phyloP scores from a whole-genome alignment of 768 basidiomycete species.

The Naganishia antarctica region DNA sequence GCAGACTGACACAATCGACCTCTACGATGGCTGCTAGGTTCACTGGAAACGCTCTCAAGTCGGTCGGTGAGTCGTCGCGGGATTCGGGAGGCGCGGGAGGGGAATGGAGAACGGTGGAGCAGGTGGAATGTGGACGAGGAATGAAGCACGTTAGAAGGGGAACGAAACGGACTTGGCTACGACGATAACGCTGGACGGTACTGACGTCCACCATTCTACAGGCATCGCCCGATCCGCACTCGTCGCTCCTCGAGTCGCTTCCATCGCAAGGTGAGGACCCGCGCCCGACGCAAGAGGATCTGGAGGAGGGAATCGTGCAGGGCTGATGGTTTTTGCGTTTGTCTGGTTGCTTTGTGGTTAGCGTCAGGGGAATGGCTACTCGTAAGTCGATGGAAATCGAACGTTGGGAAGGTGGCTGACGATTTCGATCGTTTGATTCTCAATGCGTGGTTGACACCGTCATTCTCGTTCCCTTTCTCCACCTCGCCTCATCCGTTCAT shows the following conservation, averaged over 20 bases:
- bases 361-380: conserved; percentile 30
- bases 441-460: no score
- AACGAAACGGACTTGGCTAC: neutral
- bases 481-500: neutral
- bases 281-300: no score
- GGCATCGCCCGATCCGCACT: conserved; percentile 17
- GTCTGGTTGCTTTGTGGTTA: neutral
- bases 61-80: neutral
- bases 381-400: no score
- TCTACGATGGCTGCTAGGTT: conserved; percentile 26
- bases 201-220: neutral
- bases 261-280: conserved; percentile 14
- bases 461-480: neutral
- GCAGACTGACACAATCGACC: neutral
- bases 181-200: neutral
- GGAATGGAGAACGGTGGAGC: neutral
- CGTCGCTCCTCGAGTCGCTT: conserved; percentile 18
- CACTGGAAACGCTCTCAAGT: conserved; percentile 23
- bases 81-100: neutral
- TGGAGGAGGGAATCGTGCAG: neutral
- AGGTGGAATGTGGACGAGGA: neutral
- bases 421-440: neutral
- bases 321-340: neutral
- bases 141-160: neutral
- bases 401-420: neutral